phyloP scores from a whole-genome alignment of 2,329 filamentous ascomycete genomes.

The Clarireedia hainanense region DNA sequence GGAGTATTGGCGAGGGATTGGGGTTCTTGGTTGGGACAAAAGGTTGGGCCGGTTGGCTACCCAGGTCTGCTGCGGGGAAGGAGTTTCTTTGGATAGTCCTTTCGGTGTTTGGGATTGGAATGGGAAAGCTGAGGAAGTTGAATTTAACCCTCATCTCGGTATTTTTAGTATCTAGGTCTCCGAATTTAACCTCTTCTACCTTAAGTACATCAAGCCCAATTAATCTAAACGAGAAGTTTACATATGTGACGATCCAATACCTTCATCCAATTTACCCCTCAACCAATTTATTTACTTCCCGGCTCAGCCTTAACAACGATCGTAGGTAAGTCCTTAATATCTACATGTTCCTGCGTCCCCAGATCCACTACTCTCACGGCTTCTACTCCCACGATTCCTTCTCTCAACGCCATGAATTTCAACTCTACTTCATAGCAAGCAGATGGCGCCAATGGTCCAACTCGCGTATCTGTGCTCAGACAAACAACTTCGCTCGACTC shows the following conservation, averaged over 20 bases:
- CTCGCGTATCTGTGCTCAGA: slow-evolving; percentile 63
- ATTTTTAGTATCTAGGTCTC: too few species aligned
- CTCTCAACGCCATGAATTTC: slow-evolving; percentile 59
- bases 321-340: slow-evolving; percentile 66
- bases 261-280: not conserved
- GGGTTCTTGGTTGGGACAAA: not conserved
- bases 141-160: too few species aligned
- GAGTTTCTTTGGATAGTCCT: not conserved
- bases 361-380: slow-evolving; percentile 67
- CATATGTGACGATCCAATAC: not conserved
- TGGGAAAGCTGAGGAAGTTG: too few species aligned
- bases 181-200: not conserved
- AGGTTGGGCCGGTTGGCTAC: not conserved
- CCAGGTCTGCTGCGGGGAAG: too few species aligned
- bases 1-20: not conserved
- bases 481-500: slow-evolving; percentile 65
- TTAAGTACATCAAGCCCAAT: not conserved
- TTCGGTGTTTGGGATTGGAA: too few species aligned
- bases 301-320: slow-evolving; percentile 42
- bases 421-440: slow-evolving; percentile 69
- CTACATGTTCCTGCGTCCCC: slow-evolving; percentile 66
- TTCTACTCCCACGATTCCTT: slow-evolving; percentile 63
- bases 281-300: not conserved
- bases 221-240: not conserved
- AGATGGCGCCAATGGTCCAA: slow-evolving; percentile 64